Evolutionary conservation across 306 rosid genomes (phyloP).

Genomic region (Prunus mira): DNA sequence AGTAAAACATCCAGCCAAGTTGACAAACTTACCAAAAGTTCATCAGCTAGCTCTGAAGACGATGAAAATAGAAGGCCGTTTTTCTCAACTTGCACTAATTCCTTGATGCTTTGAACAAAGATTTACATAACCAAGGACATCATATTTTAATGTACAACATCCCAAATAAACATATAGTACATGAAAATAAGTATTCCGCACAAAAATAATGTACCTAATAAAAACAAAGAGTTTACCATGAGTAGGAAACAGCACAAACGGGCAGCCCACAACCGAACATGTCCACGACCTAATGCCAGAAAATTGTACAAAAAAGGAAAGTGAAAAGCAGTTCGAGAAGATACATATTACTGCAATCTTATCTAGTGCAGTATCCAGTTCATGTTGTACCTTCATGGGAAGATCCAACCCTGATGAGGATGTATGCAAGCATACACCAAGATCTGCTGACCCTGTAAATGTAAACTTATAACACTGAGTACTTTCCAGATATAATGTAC

Average conservation of each 20-base stretch:
- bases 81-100: constrained; percentile 78
- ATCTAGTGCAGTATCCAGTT: not conserved
- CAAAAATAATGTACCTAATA: not conserved
- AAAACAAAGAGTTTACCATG: constrained; percentile 52
- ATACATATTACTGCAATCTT: not conserved
- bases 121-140: constrained; percentile 12
- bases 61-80: constrained; percentile 87
- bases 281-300: constrained; percentile 71
- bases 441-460: constrained; percentile 83
- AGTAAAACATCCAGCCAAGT: not conserved
- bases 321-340: not conserved
- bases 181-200: not conserved
- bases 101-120: constrained; percentile 60
- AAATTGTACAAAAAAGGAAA: not conserved
- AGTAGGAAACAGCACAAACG: constrained; percentile 96
- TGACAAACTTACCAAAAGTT: constrained; percentile 65
- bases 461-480: constrained; percentile 13
- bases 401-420: constrained; percentile 98
- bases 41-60: constrained; percentile 91
- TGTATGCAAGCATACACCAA: constrained; percentile 94
- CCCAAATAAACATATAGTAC: not conserved
- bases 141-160: not conserved
- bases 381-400: constrained; percentile 84
- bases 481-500: not conserved
- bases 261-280: constrained; percentile 99